Evolutionary conservation across 257 asterid species (phyloP), one percentile per base, ranked within the genome.

Genomic region (Mentha longifolia): DNA sequence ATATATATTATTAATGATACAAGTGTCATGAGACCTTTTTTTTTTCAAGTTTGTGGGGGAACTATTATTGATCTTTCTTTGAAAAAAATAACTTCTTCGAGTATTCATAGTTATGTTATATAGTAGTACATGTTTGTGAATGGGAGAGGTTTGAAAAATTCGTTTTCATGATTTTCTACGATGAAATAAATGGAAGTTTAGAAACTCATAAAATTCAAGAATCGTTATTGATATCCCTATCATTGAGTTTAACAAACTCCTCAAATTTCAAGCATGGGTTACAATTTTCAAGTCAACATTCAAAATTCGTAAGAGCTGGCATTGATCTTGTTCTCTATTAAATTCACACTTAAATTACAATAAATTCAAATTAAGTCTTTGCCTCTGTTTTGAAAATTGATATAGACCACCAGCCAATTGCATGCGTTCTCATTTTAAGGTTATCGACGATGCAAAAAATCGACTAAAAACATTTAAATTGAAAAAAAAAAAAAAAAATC

Each of bases 201-300:
- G 42, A 69, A 30, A 59, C 7, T 28, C 28, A 13, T 43, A 35
- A 56, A 63, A 33, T 20, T 52, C 47, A 54, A 68, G 58, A 7
- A 41, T 51, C 12, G 19, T 19, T 50, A 70, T 76, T 37, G 64
- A 46, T 65, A 47, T 76, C 72, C 54, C 51, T 33, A 50, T 61
- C 65, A 61, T 60, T 60, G 52, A 55, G 55, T 16, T 13, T 62
- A 62, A 75, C 70, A 22, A 61, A 54, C 28, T 72, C 47, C 54
- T 15, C 41, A 19, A 66, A 49, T 69, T 59, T 67, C 74, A 58
- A 49, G 22, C 60, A 19, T 3, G 52, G 14, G 33, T 55, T 47
- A 14, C 76, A 63, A 71, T 25, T 65, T 71, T 65, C 60, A 65
- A 50, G 69, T 49, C 65, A 37, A 56, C 66, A 50, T 77, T 72